phyloP scores from a whole-genome alignment of 2,329 filamentous ascomycete genomes.

The Aureobasidium sp. region DNA sequence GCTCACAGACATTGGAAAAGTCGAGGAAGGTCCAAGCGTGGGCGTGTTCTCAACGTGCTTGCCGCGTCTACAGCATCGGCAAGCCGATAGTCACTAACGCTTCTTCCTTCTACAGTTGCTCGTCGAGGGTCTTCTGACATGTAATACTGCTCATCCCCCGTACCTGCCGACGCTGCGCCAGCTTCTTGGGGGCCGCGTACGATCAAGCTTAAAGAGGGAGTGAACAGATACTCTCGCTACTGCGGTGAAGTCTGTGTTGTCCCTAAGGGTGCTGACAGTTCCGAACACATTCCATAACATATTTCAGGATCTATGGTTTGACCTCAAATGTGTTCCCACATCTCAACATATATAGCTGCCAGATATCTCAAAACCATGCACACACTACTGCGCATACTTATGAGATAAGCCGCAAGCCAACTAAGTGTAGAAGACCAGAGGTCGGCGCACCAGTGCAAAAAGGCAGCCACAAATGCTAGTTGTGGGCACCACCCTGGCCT shows the following conservation, averaged over 20 bases:
- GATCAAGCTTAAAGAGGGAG: neutral
- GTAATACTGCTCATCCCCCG: no score
- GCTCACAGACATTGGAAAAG: neutral
- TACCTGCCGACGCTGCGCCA: neutral
- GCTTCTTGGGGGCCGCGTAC: neutral
- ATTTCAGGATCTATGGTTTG: neutral
- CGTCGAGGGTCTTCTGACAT: no score
- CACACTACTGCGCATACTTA: rapidly evolving
- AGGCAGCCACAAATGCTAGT: neutral
- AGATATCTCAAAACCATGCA: rapidly evolving
- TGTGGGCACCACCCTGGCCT: neutral
- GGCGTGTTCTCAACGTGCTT: neutral
- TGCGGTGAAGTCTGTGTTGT: no score
- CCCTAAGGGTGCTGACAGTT: neutral
- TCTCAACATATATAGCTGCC: neutral
- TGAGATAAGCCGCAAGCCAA: neutral
- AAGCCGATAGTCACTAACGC: neutral
- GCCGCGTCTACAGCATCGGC: neutral
- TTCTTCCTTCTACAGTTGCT: no score
- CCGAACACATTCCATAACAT: no score
- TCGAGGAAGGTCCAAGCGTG: slow-evolving; percentile 4
- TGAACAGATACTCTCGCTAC: neutral
- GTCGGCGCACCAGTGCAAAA: neutral
- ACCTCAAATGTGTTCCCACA: neutral
- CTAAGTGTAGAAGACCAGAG: rapidly evolving